These are phyloP conservation scores for Naganishia onofrii DNA, from an alignment of 768 basidiomycete species.

Conservation along the genomic window DNA sequence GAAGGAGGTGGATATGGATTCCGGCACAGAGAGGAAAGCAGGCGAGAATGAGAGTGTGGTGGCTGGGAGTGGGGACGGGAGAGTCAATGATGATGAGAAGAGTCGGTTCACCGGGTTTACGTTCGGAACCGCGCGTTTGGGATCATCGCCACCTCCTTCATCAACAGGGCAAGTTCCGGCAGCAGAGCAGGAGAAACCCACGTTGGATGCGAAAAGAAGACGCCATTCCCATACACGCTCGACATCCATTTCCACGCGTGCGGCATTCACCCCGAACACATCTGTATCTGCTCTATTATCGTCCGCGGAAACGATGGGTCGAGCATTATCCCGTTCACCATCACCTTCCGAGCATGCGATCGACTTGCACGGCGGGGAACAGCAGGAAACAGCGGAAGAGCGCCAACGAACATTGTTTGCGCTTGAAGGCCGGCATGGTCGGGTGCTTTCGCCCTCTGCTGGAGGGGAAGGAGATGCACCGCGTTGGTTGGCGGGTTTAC, in stretches of 20 bases:
- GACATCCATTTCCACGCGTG: conserved; percentile 20
- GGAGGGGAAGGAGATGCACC: neutral
- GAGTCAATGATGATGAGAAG: neutral
- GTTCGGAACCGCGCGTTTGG: neutral
- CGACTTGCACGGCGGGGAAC: neutral
- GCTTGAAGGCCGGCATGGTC: neutral
- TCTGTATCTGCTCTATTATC: neutral
- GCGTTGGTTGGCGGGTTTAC: neutral
- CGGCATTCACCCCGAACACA: neutral
- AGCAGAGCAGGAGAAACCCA: neutral
- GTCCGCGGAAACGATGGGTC: neutral
- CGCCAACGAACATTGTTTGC: neutral
- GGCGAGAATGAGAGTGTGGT: neutral
- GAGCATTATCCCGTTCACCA: neutral
- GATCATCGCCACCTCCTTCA: neutral
- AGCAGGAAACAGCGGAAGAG: neutral
- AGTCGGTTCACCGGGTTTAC: neutral
- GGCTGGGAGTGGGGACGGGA: neutral
- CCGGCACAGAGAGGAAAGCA: neutral
- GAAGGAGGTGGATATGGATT: too few species aligned
- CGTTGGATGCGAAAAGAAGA: neutral
- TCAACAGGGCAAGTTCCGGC: neutral
- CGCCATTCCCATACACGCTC: conserved; percentile 18
- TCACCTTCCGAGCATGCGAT: neutral
- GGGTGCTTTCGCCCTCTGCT: neutral